phyloP scores from a whole-genome alignment of 1,284 basidiomycete genomes.

The Trametes polyzona region DNA sequence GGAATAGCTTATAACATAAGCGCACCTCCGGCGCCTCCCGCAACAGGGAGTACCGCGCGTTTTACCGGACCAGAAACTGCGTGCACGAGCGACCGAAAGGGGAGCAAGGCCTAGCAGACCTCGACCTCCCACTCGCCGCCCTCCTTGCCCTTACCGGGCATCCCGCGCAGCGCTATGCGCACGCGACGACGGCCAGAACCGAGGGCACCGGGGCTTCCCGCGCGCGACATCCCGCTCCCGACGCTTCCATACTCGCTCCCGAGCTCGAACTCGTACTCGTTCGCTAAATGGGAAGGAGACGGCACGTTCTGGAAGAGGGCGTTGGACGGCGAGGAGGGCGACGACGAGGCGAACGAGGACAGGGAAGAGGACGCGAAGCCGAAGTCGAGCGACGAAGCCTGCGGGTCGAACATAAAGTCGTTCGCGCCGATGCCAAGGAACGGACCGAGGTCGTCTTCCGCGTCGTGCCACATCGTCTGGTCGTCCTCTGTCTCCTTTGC shows the following conservation, averaged over 20 bases:
- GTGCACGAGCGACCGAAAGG: slow-evolving; percentile 31
- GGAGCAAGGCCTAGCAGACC: slow-evolving; percentile 49
- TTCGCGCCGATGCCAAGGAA: slow-evolving; percentile 55
- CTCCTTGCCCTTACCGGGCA: slow-evolving; percentile 61
- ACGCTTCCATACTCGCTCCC: slow-evolving; percentile 32
- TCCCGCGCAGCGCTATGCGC: slow-evolving; percentile 64
- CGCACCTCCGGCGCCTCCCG: slow-evolving; percentile 20
- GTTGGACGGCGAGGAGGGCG: slow-evolving; percentile 16
- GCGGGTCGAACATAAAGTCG: slow-evolving; percentile 21
- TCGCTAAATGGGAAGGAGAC: slow-evolving; percentile 33
- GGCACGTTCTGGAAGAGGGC: slow-evolving; percentile 19
- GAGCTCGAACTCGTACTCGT: slow-evolving; percentile 31
- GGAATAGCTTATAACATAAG: slow-evolving; percentile 25
- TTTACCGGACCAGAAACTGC: slow-evolving; percentile 6
- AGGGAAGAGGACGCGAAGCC: slow-evolving; percentile 40
- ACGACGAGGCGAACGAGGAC: slow-evolving; percentile 29
- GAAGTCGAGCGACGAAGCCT: slow-evolving; percentile 39
- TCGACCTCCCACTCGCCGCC: slow-evolving; percentile 77
- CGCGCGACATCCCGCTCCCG: slow-evolving; percentile 27
- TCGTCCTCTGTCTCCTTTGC: slow-evolving; percentile 36
- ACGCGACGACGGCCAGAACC: slow-evolving; percentile 46
- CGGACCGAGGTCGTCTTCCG: slow-evolving; percentile 46
- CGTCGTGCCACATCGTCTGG: slow-evolving; percentile 35
- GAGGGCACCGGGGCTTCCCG: slow-evolving; percentile 25
- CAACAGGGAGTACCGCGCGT: slow-evolving; percentile 11